Conservation (phyloP, 257 asterid species). For the Forsythia viridissima region DNA sequence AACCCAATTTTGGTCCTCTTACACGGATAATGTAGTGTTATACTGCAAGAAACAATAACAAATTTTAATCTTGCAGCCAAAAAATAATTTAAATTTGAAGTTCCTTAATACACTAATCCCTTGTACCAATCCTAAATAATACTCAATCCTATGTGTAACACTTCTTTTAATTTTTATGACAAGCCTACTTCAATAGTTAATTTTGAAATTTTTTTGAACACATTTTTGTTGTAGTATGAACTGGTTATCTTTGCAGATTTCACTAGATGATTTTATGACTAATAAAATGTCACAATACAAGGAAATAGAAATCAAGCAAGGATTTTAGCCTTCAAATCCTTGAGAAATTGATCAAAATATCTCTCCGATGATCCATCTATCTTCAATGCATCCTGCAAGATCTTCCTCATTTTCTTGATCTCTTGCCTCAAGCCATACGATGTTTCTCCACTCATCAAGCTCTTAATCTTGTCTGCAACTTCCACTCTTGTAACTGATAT, state of each 20-base stretch:
- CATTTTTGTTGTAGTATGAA: neutral
- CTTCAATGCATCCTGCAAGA: slow-evolving; percentile 36
- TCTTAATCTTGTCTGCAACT: slow-evolving; percentile 43
- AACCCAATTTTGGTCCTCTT: neutral
- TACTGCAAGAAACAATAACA: neutral
- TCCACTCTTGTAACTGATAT: slow-evolving; percentile 32
- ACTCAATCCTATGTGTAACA: too few relatives aligned
- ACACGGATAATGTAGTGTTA: neutral
- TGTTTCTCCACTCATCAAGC: slow-evolving; percentile 45
- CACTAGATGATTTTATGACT: neutral
- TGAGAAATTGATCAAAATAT: slow-evolving; percentile 45
- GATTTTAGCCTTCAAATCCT: slow-evolving; percentile 41
- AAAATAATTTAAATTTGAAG: neutral
- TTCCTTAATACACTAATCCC: neutral
- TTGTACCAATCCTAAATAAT: neutral
- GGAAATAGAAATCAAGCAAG: neutral
- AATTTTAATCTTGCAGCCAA: neutral
- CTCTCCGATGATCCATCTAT: slow-evolving; percentile 56
- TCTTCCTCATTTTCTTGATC: slow-evolving; percentile 31
- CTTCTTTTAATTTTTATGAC: too few relatives aligned
- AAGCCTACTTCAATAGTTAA: too few relatives aligned
- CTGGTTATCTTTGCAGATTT: neutral
- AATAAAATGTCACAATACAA: neutral
- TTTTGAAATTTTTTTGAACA: neutral
- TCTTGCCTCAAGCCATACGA: slow-evolving; percentile 35